Conservation (phyloP, 179 eudicot species). For the Silene coronaria region DNA sequence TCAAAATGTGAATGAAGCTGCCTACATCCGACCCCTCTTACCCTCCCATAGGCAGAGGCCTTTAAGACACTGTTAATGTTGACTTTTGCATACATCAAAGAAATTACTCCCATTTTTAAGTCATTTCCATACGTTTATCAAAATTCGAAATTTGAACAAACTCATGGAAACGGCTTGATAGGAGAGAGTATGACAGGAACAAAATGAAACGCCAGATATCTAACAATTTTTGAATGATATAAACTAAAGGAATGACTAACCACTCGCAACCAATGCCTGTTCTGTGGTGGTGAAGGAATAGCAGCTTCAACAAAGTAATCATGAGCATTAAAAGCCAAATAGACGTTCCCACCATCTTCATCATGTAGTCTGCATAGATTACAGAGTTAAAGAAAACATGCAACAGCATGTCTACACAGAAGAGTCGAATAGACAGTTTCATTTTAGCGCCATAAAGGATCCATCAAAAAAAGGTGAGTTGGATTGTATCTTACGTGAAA, state of each 20-base stretch:
- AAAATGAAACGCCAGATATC: neutral
- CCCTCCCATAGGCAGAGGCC: neutral
- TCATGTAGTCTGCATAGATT: constrained; percentile 58
- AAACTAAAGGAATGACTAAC: constrained; percentile 40
- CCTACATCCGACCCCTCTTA: neutral
- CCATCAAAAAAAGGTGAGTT: neutral
- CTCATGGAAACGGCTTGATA: no score
- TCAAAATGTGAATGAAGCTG: neutral
- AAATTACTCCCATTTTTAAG: neutral
- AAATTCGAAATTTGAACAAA: no score
- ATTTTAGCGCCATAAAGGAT: neutral
- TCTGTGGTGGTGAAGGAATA: constrained; percentile 70
- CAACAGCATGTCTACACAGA: neutral
- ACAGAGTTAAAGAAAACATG: neutral
- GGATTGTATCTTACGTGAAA: constrained; percentile 60
- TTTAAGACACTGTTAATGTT: neutral
- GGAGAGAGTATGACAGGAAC: neutral
- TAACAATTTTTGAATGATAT: neutral
- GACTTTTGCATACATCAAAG: neutral
- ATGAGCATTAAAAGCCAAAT: constrained; percentile 90
- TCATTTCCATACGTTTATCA: no score
- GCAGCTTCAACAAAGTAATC: constrained; percentile 59
- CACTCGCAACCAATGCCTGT: constrained; percentile 80
- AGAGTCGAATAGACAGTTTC: neutral
- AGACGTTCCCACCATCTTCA: constrained; percentile 51